Evolutionary conservation across 2,329 filamentous ascomycete genomes (phyloP).

Genomic region (Trichophyton mentagrophytes): DNA sequence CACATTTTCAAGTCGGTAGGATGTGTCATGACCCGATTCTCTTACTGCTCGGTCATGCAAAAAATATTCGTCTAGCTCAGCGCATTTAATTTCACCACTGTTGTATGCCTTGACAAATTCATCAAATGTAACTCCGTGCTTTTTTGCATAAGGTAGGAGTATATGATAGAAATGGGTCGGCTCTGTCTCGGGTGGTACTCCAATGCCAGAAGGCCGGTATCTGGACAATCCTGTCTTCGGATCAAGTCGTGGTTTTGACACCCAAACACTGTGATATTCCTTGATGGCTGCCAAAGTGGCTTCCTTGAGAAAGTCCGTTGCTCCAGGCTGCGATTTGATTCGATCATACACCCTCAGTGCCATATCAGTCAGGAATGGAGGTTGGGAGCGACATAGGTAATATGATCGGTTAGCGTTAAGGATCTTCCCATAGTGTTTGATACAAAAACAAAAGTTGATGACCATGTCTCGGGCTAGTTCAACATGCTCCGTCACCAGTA

Average conservation of each 20-base stretch:
- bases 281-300: slow-evolving; percentile 89
- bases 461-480: slow-evolving; percentile 92
- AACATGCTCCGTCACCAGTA: slow-evolving; percentile 72
- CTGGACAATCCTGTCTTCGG: slow-evolving; percentile 65
- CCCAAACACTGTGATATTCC: slow-evolving; percentile 88
- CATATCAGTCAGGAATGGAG: slow-evolving; percentile 96
- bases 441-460: slow-evolving; percentile 92
- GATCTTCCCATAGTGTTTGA: slow-evolving; percentile 96
- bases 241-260: slow-evolving; percentile 62
- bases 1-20: slow-evolving; percentile 78
- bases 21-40: slow-evolving; percentile 93
- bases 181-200: slow-evolving; percentile 86
- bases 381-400: slow-evolving; percentile 87
- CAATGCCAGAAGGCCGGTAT: slow-evolving; percentile 70
- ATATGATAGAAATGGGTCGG: slow-evolving; percentile 76
- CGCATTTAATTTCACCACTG: slow-evolving; percentile 58
- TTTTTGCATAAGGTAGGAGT: slow-evolving; percentile 67
- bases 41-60: slow-evolving; percentile 89
- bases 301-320: slow-evolving; percentile 65
- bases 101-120: slow-evolving; percentile 89
- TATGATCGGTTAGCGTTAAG: slow-evolving; percentile 94
- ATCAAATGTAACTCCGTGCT: slow-evolving; percentile 67
- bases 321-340: slow-evolving; percentile 73
- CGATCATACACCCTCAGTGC: slow-evolving; percentile 83
- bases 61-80: slow-evolving; percentile 89